Evolutionary conservation across 2,329 filamentous ascomycete species (phyloP).

Genomic region (Exserohilum turcica): DNA sequence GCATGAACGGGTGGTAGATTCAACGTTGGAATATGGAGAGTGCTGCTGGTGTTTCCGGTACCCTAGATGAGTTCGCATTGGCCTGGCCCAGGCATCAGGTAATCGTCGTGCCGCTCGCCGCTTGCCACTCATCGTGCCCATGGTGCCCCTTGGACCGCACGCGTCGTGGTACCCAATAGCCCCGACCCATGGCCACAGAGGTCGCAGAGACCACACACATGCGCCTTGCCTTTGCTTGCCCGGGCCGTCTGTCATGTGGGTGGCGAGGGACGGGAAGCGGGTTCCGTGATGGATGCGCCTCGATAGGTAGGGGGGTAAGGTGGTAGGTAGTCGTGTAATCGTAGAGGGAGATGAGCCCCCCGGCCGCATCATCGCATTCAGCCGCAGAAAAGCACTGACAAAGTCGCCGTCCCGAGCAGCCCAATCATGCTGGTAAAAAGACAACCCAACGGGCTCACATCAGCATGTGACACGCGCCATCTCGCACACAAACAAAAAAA

Average conservation of each 20-base stretch:
- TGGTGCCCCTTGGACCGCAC: too few species aligned
- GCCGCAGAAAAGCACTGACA: slow-evolving; percentile 6
- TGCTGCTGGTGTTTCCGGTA: neutral
- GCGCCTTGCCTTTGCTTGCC: too few species aligned
- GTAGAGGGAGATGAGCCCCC: neutral
- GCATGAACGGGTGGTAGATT: slow-evolving; percentile 10
- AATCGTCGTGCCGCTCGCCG: neutral
- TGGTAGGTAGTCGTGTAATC: neutral
- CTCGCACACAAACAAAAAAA: neutral
- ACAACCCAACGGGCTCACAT: slow-evolving; percentile 5
- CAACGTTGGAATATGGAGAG: neutral
- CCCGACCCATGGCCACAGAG: too few species aligned
- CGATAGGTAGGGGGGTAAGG: too few species aligned
- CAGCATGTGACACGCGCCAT: slow-evolving; percentile 6
- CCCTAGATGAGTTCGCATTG: slow-evolving; percentile 2
- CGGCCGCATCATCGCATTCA: slow-evolving; percentile 1
- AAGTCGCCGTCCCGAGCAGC: neutral
- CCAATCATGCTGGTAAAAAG: neutral
- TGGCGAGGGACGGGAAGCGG: neutral
- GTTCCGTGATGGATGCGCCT: neutral
- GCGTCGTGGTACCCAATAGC: too few species aligned
- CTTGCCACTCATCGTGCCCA: too few species aligned
- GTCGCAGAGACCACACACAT: too few species aligned
- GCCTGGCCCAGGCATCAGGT: neutral
- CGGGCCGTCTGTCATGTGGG: too few species aligned